Conservation (phyloP, 345 rosid species). For the Eucalyptus sideroxylon region DNA sequence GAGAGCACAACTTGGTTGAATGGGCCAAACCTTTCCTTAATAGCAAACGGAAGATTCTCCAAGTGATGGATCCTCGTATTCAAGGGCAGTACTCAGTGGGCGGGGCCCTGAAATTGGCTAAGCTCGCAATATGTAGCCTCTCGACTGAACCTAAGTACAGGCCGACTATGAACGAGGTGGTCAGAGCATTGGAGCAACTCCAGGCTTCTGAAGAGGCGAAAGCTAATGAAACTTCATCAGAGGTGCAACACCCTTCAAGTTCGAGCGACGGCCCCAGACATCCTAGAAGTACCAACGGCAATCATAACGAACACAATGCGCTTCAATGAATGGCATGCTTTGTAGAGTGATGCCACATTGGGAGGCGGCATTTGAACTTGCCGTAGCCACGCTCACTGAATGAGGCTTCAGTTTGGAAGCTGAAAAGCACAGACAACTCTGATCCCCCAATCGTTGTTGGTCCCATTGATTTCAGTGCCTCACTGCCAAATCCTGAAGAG, state of each 20-base stretch:
- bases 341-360: not conserved
- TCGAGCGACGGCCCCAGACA: not conserved
- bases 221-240: not conserved
- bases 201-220: slow-evolving; percentile 12
- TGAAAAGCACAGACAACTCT: not conserved
- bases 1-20: slow-evolving; percentile 74
- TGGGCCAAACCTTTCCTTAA: slow-evolving; percentile 83
- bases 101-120: slow-evolving; percentile 37
- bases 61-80: slow-evolving; percentile 56
- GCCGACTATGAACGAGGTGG: slow-evolving; percentile 69
- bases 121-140: slow-evolving; percentile 59
- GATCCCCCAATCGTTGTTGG: not conserved
- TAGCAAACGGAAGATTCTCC: slow-evolving; percentile 69
- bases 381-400: not conserved
- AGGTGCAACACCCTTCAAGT: not conserved
- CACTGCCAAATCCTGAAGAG: not conserved
- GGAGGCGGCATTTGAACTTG: not conserved
- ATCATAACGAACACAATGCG: not conserved
- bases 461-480: not conserved
- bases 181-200: slow-evolving; percentile 50
- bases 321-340: not conserved
- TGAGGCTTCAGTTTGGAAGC: not conserved
- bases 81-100: slow-evolving; percentile 45
- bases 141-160: slow-evolving; percentile 61
- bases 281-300: not conserved